A percentile compares a stretch with the other conserved stretches of the same genome.
Conservation (phyloP, 257 asterid species). For the Echium plantagineum region DNA sequence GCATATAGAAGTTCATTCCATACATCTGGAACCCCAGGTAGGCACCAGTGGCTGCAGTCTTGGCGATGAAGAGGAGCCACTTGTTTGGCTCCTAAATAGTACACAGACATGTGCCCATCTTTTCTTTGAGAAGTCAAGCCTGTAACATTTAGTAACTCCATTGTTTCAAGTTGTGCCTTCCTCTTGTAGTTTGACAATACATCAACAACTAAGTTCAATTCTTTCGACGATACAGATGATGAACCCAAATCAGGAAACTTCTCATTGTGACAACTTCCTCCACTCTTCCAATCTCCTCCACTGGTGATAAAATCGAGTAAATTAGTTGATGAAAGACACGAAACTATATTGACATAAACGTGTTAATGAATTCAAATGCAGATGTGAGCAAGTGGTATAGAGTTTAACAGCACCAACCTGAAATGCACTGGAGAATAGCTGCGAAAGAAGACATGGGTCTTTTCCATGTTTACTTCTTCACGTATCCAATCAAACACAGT, state of each 20-base stretch:
- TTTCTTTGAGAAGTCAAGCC: constrained; percentile 56
- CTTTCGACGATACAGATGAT: constrained; percentile 5
- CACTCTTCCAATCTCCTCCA: constrained; percentile 80
- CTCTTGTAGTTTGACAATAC: constrained; percentile 28
- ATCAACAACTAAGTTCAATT: constrained; percentile 27
- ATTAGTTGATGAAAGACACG: not conserved
- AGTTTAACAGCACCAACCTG: constrained; percentile 32
- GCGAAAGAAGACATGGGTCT: constrained; percentile 63
- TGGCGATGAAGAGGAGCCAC: constrained; percentile 57
- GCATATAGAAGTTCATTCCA: constrained; percentile 92
- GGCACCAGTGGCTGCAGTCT: constrained; percentile 99
- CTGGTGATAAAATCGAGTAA: constrained; percentile 25
- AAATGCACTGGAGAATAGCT: constrained; percentile 86
- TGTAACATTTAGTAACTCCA: constrained; percentile 59
- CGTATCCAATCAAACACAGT: constrained; percentile 62
- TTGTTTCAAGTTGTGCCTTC: constrained; percentile 10
- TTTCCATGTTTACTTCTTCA: constrained; percentile 45
- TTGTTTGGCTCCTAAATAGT: constrained; percentile 50
- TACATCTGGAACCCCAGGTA: constrained; percentile 88
- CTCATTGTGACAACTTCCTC: constrained; percentile 81
- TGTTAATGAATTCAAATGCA: not conserved
- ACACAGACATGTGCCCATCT: constrained; percentile 79
- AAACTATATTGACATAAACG: not conserved
- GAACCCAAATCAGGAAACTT: constrained; percentile 46
- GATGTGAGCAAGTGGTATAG: not conserved